These are phyloP conservation scores for Paraleonurus japonicus DNA, from an alignment of 257 asterid genomes.

Conservation along the genomic window DNA sequence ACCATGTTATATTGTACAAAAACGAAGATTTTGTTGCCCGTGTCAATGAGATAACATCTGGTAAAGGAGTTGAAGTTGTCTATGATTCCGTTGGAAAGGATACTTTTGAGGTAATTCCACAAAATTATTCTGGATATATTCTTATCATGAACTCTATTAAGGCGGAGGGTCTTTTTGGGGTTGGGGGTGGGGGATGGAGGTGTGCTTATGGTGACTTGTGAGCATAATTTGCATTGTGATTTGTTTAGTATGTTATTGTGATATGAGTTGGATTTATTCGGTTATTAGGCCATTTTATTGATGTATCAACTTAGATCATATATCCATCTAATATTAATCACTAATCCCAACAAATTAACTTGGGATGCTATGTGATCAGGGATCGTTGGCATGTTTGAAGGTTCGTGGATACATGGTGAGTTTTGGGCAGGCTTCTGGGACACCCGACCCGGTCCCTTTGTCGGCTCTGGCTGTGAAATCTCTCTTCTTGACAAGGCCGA, in stretches of 20 bases:
- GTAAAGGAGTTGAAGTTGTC: conserved; percentile 93
- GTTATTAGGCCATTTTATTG: background rate
- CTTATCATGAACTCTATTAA: background rate
- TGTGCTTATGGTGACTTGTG: background rate
- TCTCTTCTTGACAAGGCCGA: conserved; percentile 88
- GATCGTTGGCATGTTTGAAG: conserved; percentile 84
- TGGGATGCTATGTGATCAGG: conserved; percentile 41
- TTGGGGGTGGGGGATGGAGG: background rate
- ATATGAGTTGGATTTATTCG: background rate
- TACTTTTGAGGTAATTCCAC: conserved; percentile 74
- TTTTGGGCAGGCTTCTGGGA: conserved; percentile 91
- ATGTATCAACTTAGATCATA: background rate
- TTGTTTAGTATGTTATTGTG: background rate
- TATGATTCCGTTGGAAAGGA: conserved; percentile 99
- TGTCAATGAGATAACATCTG: conserved; percentile 87
- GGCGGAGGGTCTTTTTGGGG: background rate
- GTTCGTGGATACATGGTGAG: conserved; percentile 84
- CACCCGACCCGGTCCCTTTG: conserved; percentile 71
- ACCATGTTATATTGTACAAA: conserved; percentile 74
- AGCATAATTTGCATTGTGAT: background rate
- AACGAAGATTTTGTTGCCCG: conserved; percentile 79
- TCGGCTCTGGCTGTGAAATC: conserved; percentile 69
- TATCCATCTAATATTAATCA: background rate
- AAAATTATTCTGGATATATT: background rate
- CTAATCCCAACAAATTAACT: background rate